Evolutionary conservation across 129 eudicot species (phyloP).

Genomic region (Centella asiatica): DNA sequence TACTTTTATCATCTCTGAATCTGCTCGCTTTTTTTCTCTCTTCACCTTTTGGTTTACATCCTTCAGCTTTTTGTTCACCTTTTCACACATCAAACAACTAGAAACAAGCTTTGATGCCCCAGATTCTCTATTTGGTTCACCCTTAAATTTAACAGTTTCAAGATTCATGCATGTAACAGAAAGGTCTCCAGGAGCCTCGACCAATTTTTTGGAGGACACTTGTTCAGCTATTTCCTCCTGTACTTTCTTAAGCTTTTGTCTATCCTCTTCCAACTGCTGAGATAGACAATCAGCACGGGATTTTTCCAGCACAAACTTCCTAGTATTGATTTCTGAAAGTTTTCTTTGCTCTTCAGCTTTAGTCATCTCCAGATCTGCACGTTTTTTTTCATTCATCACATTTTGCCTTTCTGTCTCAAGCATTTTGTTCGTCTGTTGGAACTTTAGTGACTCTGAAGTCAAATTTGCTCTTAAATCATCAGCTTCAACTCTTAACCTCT

Average conservation of each 20-base stretch:
- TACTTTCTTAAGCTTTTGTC: slow-evolving; percentile 27
- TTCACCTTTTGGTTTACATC: slow-evolving; percentile 31
- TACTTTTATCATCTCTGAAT: slow-evolving; percentile 10
- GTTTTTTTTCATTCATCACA: slow-evolving; percentile 35
- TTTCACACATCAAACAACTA: slow-evolving; percentile 7
- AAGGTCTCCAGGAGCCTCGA: slow-evolving; percentile 6
- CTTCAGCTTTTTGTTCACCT: slow-evolving; percentile 23
- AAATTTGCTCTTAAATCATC: slow-evolving; percentile 35
- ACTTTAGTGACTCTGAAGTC: slow-evolving; percentile 29
- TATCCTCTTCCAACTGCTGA: slow-evolving; percentile 42
- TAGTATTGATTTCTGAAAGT: slow-evolving; percentile 39
- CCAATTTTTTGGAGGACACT: slow-evolving; percentile 9
- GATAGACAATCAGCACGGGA: slow-evolving; percentile 40
- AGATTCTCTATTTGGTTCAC: slow-evolving; percentile 14
- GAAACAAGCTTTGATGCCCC: slow-evolving; percentile 2
- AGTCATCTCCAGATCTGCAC: slow-evolving; percentile 31
- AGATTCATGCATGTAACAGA: slow-evolving; percentile 1
- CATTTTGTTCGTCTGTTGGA: slow-evolving; percentile 48
- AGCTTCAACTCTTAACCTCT: slow-evolving; percentile 41
- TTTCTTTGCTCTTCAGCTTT: slow-evolving; percentile 42
- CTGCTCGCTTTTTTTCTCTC: slow-evolving; percentile 25
- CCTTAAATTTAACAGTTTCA: slow-evolving; percentile 5
- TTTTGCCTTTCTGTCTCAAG: slow-evolving; percentile 53
- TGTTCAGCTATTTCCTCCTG: slow-evolving; percentile 30
- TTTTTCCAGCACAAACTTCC: slow-evolving; percentile 51